Conservation (phyloP, 2,329 filamentous ascomycete genomes). For the Aspergillus chevalieri region DNA sequence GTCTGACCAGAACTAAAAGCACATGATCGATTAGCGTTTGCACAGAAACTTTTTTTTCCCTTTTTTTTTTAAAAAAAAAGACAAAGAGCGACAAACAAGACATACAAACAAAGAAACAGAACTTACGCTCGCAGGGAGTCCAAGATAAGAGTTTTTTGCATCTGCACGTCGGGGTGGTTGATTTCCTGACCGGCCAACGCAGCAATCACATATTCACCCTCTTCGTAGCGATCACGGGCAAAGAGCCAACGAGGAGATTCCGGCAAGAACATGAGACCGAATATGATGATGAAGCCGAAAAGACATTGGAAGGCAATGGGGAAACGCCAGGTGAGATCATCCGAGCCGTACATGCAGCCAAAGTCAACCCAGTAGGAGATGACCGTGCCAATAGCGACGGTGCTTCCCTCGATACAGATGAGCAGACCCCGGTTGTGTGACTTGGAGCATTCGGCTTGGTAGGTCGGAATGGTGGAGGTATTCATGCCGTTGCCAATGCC, state of each 20-base stretch:
- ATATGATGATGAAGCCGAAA: constrained; percentile 23
- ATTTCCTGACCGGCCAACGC: constrained; percentile 39
- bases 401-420: constrained; percentile 49
- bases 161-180: constrained; percentile 49
- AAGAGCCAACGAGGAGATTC: constrained; percentile 29
- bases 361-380: constrained; percentile 23
- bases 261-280: constrained; percentile 30
- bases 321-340: constrained; percentile 39
- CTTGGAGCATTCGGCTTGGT: constrained; percentile 43
- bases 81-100: constrained; percentile 38
- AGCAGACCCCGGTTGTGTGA: constrained; percentile 51
- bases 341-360: constrained; percentile 16
- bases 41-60: too few species aligned
- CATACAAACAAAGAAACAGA: constrained; percentile 52
- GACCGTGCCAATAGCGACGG: constrained; percentile 29
- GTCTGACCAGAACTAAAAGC: neutral
- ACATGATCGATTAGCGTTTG: constrained; percentile 5
- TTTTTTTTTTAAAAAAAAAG: too few species aligned
- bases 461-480: constrained; percentile 44
- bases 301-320: constrained; percentile 42
- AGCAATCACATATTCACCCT: constrained; percentile 41
- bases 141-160: constrained; percentile 24
- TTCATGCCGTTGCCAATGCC: constrained; percentile 49
- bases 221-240: constrained; percentile 31
- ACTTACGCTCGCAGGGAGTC: neutral